A percentile compares a stretch with the other conserved stretches of the same genome.
Conservation (phyloP, 225 moss, liverwort and hornwort genomes). For the Antitrichia curtipendula region DNA sequence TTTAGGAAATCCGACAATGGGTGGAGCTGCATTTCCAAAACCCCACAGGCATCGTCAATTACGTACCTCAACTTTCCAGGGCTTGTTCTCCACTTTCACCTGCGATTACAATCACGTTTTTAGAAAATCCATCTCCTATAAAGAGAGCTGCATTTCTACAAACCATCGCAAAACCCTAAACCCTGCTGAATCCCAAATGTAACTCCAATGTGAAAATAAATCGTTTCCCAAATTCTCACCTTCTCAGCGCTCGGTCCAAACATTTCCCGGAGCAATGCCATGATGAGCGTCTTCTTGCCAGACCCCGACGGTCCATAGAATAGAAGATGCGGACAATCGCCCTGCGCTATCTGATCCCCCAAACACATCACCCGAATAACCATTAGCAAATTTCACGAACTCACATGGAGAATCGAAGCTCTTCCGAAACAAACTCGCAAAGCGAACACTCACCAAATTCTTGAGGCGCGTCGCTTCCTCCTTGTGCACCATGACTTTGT, state of each 20-base stretch:
- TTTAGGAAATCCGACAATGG: neutral
- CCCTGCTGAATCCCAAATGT: neutral
- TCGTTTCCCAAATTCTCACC: slow-evolving; percentile 4
- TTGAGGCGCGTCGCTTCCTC: slow-evolving; percentile 59
- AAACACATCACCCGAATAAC: neutral
- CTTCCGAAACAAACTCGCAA: neutral
- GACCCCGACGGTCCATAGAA: slow-evolving; percentile 79
- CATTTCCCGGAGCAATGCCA: slow-evolving; percentile 81
- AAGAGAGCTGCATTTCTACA: neutral
- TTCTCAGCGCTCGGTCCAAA: slow-evolving; percentile 82
- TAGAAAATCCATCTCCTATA: neutral
- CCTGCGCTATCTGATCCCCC: slow-evolving; percentile 52
- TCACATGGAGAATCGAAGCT: neutral
- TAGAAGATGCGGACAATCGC: slow-evolving; percentile 80
- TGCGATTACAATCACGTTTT: neutral
- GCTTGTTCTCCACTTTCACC: slow-evolving; percentile 99
- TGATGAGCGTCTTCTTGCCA: slow-evolving; percentile 80
- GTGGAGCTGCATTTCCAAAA: neutral
- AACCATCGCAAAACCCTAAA: neutral
- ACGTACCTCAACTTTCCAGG: slow-evolving; percentile 93
- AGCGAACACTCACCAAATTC: slow-evolving; percentile 37
- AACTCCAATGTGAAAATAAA: neutral
- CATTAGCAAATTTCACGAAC: neutral
- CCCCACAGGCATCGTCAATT: neutral
- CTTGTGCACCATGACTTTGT: slow-evolving; percentile 78